These are phyloP conservation scores for Gynandropsis gynandra DNA, from an alignment of 345 rosid genomes.

Conservation along the genomic window DNA sequence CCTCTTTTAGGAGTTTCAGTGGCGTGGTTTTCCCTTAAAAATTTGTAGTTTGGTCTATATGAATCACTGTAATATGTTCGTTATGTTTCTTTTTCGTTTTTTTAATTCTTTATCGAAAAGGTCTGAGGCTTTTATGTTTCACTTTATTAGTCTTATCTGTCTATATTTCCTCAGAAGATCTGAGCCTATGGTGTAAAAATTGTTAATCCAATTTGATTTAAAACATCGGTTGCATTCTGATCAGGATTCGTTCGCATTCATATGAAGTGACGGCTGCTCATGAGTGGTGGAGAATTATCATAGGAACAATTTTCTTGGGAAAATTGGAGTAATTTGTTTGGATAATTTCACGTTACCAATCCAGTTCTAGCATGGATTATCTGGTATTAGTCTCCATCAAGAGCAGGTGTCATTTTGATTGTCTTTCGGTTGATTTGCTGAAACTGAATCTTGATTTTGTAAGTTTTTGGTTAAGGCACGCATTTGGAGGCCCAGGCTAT, in stretches of 20 bases:
- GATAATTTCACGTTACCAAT: conserved; percentile 1
- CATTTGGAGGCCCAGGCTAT: background rate
- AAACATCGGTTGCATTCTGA: background rate
- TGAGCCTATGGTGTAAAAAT: background rate
- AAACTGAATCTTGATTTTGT: conserved; percentile 9
- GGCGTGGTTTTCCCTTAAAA: too few relatives aligned
- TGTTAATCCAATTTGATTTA: background rate
- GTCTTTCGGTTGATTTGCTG: background rate
- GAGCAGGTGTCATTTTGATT: conserved; percentile 8
- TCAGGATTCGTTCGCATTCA: conserved; percentile 13
- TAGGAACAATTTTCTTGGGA: conserved; percentile 1
- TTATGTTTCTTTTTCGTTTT: background rate
- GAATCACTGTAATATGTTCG: conserved; percentile 6
- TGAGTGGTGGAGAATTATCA: background rate
- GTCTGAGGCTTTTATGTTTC: conserved; percentile 18
- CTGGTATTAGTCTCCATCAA: background rate
- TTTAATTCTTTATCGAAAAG: conserved; percentile 8
- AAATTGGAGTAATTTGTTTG: conserved; percentile 5
- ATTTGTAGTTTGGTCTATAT: too few relatives aligned
- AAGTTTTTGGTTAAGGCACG: conserved; percentile 7
- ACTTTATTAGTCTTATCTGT: conserved; percentile 13
- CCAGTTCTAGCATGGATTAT: background rate
- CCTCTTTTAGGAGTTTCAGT: too few relatives aligned
- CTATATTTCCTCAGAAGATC: conserved; percentile 4
- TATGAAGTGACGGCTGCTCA: conserved; percentile 2